Base-by-base conservation (phyloP, 495 filamentous ascomycete species). In the Podospora pseudoanserina region DNA sequence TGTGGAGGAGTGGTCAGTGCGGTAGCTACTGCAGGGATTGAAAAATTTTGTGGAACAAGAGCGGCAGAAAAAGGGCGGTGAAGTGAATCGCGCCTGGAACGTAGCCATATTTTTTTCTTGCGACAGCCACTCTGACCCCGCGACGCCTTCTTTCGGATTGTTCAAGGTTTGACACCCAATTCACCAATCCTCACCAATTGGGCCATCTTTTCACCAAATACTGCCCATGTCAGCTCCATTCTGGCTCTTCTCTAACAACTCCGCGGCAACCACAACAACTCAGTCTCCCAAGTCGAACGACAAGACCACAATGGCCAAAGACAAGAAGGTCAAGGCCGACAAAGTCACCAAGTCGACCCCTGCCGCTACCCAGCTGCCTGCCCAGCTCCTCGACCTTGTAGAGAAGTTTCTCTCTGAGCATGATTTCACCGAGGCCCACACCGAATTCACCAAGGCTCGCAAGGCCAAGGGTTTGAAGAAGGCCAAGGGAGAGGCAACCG, bases 321-420 rank as follows among this genome's bases (percentile, higher is more conserved):
- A 19, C 65, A 76, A 76, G 72, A 75, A 77, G 66, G 39, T 68
- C 44, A 80, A 77, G 75, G 73, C 76, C 44, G 28, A 62, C 66
- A 72, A 67, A 55, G 75, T 75, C 63, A 66, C 55, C n/a, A 19
- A 65, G 19, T 20, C 67, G 15, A 53, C 62, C n/a, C 68, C 73
- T 64, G 76, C 75, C 65, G 61, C 69, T n/a, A 59, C 60, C 1
- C 55, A 74, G 56, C 32, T 70, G 59, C 84, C 89, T 11, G 70
- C 83, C 20, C 84, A 88, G 73, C 78, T 93, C 18, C 74, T 92
- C 68, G 84, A 86, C 55, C 80, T 91, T n/a, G 83, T 93, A 70
- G 85, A 86, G 34, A 78, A 80, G 16, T 92, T 92, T 78, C 82
- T 93, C 34, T 81, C 84, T 69, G 85, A 89, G 55, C 85, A 89